phyloP scores from a whole-genome alignment of 2,329 filamentous ascomycete species.

The Xylariales sp. region DNA sequence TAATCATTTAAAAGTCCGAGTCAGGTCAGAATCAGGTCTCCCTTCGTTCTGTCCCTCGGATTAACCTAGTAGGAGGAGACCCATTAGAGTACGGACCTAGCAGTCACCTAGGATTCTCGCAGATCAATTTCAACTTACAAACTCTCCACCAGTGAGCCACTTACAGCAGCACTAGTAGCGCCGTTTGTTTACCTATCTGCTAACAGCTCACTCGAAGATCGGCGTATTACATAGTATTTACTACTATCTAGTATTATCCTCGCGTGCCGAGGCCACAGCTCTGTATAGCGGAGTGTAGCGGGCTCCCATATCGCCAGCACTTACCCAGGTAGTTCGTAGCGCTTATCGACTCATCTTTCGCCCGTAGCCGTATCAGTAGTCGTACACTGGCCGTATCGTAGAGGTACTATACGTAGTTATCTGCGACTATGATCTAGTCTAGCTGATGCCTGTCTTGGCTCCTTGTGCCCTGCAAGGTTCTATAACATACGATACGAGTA shows the following conservation, averaged over 20 bases:
- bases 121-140: too few relatives aligned
- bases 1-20: conserved; percentile 11
- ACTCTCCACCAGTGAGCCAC: not conserved
- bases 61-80: too few relatives aligned
- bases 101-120: too few relatives aligned
- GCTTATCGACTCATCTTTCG: conserved; percentile 10
- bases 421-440: not conserved
- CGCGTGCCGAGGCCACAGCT: too few relatives aligned
- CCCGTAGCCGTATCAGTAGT: not conserved
- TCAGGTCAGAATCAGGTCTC: not conserved
- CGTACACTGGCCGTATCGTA: not conserved
- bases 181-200: not conserved
- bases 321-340: conserved; percentile 1
- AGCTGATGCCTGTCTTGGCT: conserved; percentile 2
- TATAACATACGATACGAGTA: not conserved
- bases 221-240: too few relatives aligned
- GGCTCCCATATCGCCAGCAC: not conserved
- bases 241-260: too few relatives aligned
- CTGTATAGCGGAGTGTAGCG: too few relatives aligned
- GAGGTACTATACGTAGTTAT: not conserved
- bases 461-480: not conserved
- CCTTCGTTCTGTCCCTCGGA: too few relatives aligned
- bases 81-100: too few relatives aligned
- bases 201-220: too few relatives aligned
- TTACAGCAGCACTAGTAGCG: not conserved